Base-by-base conservation (phyloP, 371 early-diverging fungal species). In the Nosema muscidifuracis region DNA sequence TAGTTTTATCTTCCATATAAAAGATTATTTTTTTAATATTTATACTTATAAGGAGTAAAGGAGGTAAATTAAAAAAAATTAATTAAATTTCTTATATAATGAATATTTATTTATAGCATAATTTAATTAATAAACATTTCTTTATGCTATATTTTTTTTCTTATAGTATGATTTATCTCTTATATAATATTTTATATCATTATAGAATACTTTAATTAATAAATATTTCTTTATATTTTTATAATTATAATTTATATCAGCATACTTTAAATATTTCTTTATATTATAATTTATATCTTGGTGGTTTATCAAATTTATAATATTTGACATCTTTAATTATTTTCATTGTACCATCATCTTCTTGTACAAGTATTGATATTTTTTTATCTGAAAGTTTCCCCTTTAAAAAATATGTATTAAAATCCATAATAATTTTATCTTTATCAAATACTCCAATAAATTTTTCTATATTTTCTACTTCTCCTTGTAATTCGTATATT, bases 401-500 rank as follows among this genome's bases (percentile, higher is more conserved):
- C 15, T 67, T 44, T n/a, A 74, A 44, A 44, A 64, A 33, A 44
- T 47, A 75, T 47, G 43, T 64, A 15, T 42, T 22, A 55, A 68
- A 68, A n/a, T 42, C 50, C 40, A 73, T 30, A n/a, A 61, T 34
- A 9, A 69, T 16, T 31, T 36, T 62, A 12, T 56, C 36, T 44
- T 65, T 42, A 47, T 75, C 36, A 44, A 75, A 53, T n/a, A 10
- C 16, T 6, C 68, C 63, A 58, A 68, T 69, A 64, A 74, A 67
- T 6, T 58, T 22, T 3, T 74, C 63, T 15, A 67, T 43, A 43
- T 74, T 74, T 43, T 74, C 68, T 18, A 67, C 43, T 22, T 67
- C 68, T 36, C 74, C 74, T 38, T 68, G 61, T 7, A 74, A 56
- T 61, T 67, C 67, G n/a, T 67, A 42, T 16, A 74, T 16, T 24